Base-by-base conservation (phyloP, 2,329 filamentous ascomycete genomes). In the Calonectria hawksworthii region DNA sequence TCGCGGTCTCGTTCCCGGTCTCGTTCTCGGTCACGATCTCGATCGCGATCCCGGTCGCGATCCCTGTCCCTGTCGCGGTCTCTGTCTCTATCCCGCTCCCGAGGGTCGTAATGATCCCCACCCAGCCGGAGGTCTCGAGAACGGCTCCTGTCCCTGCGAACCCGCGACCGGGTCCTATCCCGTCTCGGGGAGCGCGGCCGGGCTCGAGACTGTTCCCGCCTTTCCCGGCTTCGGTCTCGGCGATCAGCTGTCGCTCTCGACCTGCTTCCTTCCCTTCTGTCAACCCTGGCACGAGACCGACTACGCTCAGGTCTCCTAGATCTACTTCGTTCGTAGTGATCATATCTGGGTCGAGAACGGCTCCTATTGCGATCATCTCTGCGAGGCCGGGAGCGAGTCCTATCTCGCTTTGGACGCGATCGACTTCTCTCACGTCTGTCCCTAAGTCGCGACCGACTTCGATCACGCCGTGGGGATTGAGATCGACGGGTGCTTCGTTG, bases 341-440 rank as follows among this genome's bases (percentile, higher is more conserved):
- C 83, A 50, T 78, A 79, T 64, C 80, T 84, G 9, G 80, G 79
- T 41, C 84, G 80, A 23, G 84, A 86, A 11, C 84, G 83, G 63
- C 84, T 85, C 66, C 83, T 82, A 18, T 76, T 75, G 14, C 82
- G 79, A 23, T 82, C 81, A 68, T 85, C 83, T 74, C 83, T 80
- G 21, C 83, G 80, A 28, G 81, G 76, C 59, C 84, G 83, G n/a
- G 88, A 88, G 21, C 86, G 86, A 30, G 82, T 85, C 78, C 85
- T 85, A 21, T 87, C 86, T 59, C 84, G 83, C 70, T 83, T 83
- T 14, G 83, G 73, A 66, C 79, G 81, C 6, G 85, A 84, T 66
- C 83, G 84, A 71, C 85, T 86, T 70, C 83, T 80, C 10, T 86
- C 84, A n/a, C 84, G 83, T 72, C 83, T 81, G 16, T 83, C 80